Percentiles rank a stretch among this genome's conserved stretches.
These are phyloP conservation scores for Stramenopiles sp. DNA, from an alignment of 352 stramenopile genomes.

Conservation along the genomic window DNA sequence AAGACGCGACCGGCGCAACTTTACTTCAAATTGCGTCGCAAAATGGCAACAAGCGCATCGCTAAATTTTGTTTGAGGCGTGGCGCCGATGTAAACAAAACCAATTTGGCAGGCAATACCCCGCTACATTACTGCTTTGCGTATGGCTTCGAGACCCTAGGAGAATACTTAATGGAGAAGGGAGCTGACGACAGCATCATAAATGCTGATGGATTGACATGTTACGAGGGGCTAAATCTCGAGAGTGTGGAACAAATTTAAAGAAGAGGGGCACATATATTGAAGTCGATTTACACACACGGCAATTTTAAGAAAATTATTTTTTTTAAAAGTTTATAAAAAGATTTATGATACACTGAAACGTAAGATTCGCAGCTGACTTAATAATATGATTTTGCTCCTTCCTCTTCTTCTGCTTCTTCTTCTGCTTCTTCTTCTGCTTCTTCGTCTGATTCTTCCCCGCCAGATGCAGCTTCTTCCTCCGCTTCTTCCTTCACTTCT, in stretches of 20 bases:
- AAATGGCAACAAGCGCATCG: background rate
- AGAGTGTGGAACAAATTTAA: conserved; percentile 50
- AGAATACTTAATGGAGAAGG: background rate
- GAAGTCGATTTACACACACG: no score
- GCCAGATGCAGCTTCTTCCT: no score
- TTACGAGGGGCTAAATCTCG: conserved; percentile 70
- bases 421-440: no score
- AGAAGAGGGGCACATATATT: no score
- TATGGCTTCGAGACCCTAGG: background rate
- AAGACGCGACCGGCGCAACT: conserved; percentile 19
- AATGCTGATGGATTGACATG: conserved; percentile 80
- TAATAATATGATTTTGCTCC: no score
- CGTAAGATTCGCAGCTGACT: no score
- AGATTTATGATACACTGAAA: no score
- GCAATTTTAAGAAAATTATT: no score
- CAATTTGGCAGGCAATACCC: background rate
- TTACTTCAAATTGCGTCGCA: background rate
- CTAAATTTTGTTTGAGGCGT: background rate
- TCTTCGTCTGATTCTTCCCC: no score
- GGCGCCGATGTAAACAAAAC: background rate
- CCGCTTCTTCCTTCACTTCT: no score
- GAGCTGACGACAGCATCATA: conserved; percentile 40
- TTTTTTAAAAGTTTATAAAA: no score
- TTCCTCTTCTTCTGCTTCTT: no score
- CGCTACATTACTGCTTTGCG: background rate